Conservation (phyloP, 352 stramenopile genomes). For the Phytophthora palmivora region DNA sequence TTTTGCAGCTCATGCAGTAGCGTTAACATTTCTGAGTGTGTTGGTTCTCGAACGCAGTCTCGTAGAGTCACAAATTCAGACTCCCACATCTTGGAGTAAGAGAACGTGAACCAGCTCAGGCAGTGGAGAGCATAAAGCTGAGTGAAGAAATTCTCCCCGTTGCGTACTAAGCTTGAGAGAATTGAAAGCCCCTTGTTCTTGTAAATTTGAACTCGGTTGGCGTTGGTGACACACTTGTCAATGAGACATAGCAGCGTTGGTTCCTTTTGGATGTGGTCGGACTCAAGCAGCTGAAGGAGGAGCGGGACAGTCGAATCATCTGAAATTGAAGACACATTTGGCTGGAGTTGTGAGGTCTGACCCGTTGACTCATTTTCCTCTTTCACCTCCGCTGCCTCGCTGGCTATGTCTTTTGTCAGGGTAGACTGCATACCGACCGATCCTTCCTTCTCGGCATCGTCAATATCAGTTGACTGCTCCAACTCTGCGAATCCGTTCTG, state of each 20-base stretch:
- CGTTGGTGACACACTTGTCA: neutral
- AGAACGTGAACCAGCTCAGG: slow-evolving; percentile 32
- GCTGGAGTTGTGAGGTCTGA: neutral
- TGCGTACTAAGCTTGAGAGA: neutral
- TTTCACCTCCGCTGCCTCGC: neutral
- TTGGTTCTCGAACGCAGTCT: slow-evolving; percentile 12
- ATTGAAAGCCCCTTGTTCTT: slow-evolving; percentile 1
- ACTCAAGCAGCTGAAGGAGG: slow-evolving; percentile 11
- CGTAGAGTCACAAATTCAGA: slow-evolving; percentile 12
- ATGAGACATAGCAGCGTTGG: neutral
- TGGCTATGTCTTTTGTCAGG: neutral
- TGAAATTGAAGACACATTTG: slow-evolving; percentile 8
- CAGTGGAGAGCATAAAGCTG: slow-evolving; percentile 29
- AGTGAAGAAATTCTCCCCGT: neutral
- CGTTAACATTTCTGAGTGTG: slow-evolving; percentile 6
- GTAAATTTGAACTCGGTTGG: slow-evolving; percentile 4
- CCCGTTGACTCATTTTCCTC: neutral
- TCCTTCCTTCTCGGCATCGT: neutral
- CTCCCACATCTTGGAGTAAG: slow-evolving; percentile 26
- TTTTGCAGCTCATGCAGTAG: slow-evolving; percentile 15
- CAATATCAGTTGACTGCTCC: no score
- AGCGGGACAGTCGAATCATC: slow-evolving; percentile 12
- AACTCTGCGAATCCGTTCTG: no score
- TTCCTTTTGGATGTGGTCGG: slow-evolving; percentile 1
- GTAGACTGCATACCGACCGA: neutral